These are phyloP conservation scores for Galerina sulciceps DNA, from an alignment of 768 basidiomycete genomes.

Conservation along the genomic window DNA sequence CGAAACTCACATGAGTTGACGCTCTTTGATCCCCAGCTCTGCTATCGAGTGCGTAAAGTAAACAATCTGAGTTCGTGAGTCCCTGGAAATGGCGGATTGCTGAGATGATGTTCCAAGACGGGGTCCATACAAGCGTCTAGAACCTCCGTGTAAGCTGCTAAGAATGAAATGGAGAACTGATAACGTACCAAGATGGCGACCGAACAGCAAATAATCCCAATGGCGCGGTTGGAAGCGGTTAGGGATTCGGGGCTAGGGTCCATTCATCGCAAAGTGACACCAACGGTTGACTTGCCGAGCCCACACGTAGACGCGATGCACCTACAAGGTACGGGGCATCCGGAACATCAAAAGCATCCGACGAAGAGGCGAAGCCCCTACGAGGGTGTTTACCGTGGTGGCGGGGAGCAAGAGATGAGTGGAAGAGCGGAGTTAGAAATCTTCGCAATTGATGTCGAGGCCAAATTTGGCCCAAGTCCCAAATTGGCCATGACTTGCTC, in stretches of 20 bases:
- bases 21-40: not conserved
- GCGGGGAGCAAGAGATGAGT: not conserved
- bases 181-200: not conserved
- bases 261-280: too few species aligned
- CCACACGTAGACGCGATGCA: not conserved
- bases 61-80: not conserved
- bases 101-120: too few species aligned
- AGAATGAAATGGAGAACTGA: too few species aligned
- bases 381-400: not conserved
- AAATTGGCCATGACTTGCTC: too few species aligned
- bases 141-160: not conserved
- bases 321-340: not conserved
- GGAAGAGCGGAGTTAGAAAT: not conserved
- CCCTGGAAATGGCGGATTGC: too few species aligned
- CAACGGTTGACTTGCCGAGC: too few species aligned
- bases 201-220: not conserved
- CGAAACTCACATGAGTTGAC: not conserved
- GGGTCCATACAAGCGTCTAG: not conserved
- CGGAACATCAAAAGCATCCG: not conserved
- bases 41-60: not conserved
- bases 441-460: too few species aligned
- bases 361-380: not conserved
- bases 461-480: too few species aligned
- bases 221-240: too few species aligned
- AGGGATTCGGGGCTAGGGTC: too few species aligned